Conservation (phyloP, 345 rosid genomes). For the Sapria himalayana region DNA sequence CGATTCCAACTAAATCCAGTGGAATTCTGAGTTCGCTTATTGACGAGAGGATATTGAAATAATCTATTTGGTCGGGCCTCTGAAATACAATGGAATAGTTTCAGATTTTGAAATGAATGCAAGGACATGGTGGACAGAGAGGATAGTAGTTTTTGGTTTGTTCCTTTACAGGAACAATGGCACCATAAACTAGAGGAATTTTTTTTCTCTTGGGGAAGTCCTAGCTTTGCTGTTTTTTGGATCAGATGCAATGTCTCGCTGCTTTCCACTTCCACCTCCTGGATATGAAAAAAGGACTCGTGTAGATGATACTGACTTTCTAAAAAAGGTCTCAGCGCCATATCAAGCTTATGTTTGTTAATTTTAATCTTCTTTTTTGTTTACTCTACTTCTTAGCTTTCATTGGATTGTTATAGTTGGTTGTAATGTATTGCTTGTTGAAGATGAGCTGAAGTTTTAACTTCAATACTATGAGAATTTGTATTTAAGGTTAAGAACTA, state of each 20-base stretch:
- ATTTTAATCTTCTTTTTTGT: not conserved
- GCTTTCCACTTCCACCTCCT: slow-evolving; percentile 96
- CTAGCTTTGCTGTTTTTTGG: slow-evolving; percentile 13
- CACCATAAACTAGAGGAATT: slow-evolving; percentile 14
- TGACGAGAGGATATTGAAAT: slow-evolving; percentile 8
- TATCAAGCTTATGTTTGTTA: slow-evolving; percentile 1
- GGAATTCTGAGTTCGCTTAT: not conserved
- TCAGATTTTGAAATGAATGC: slow-evolving; percentile 23
- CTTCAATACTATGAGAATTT: too few species aligned
- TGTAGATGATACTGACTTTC: slow-evolving; percentile 28
- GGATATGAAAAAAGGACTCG: slow-evolving; percentile 82
- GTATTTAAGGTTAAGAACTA: too few species aligned
- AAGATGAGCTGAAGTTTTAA: too few species aligned
- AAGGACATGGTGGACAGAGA: slow-evolving; percentile 45
- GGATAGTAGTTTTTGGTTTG: slow-evolving; percentile 32
- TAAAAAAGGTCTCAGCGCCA: slow-evolving; percentile 34
- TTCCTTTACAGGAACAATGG: slow-evolving; percentile 35
- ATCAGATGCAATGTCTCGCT: slow-evolving; percentile 76
- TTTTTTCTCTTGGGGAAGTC: slow-evolving; percentile 13
- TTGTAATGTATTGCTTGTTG: too few species aligned
- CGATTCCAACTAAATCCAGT: not conserved
- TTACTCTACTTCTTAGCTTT: too few species aligned
- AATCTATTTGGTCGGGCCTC: slow-evolving; percentile 9
- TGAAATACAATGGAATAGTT: slow-evolving; percentile 13
- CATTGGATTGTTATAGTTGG: too few species aligned